A percentile compares a stretch with the other conserved stretches of the same genome.
These are phyloP conservation scores for Colletotrichum ledebouriae DNA, from an alignment of 2,329 filamentous ascomycete species.

Conservation along the genomic window DNA sequence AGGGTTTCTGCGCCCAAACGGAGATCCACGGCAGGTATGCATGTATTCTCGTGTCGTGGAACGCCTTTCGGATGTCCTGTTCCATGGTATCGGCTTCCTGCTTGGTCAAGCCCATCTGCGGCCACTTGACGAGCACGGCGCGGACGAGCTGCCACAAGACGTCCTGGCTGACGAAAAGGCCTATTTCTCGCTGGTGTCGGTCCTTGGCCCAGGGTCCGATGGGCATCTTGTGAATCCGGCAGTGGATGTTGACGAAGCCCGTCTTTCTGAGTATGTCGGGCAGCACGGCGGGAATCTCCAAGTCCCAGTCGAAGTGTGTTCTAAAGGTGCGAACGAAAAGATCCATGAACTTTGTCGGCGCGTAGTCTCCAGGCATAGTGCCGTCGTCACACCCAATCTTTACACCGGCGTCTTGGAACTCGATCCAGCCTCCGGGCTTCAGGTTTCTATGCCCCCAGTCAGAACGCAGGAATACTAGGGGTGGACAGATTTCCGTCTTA, in stretches of 20 bases:
- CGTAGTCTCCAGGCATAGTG: conserved; percentile 40
- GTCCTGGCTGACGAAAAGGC: conserved; percentile 52
- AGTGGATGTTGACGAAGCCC: conserved; percentile 53
- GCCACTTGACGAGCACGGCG: conserved; percentile 51
- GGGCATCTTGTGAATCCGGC: conserved; percentile 49
- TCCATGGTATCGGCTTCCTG: conserved; percentile 52
- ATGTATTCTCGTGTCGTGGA: conserved; percentile 52
- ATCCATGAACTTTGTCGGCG: conserved; percentile 47
- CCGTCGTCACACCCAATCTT: conserved; percentile 52
- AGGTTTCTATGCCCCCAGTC: conserved; percentile 47
- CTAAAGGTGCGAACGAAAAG: conserved; percentile 51
- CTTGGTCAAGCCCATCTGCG: conserved; percentile 49
- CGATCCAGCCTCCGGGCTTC: conserved; percentile 56
- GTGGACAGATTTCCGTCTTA: conserved; percentile 42
- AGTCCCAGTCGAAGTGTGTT: conserved; percentile 52
- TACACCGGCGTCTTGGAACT: conserved; percentile 54
- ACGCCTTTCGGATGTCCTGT: conserved; percentile 49
- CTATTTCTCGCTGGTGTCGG: conserved; percentile 52
- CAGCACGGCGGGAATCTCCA: conserved; percentile 49
- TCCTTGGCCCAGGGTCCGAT: conserved; percentile 56
- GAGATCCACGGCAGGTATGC: conserved; percentile 53
- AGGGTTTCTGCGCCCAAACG: conserved; percentile 56
- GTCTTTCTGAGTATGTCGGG: conserved; percentile 48
- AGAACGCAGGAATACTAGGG: conserved; percentile 15
- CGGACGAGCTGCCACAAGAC: conserved; percentile 51